Percentiles rank a stretch among this genome's conserved stretches.
These are phyloP conservation scores for Nannizziopsis arthrosporioides DNA, from an alignment of 2,329 filamentous ascomycete species.

Conservation along the genomic window DNA sequence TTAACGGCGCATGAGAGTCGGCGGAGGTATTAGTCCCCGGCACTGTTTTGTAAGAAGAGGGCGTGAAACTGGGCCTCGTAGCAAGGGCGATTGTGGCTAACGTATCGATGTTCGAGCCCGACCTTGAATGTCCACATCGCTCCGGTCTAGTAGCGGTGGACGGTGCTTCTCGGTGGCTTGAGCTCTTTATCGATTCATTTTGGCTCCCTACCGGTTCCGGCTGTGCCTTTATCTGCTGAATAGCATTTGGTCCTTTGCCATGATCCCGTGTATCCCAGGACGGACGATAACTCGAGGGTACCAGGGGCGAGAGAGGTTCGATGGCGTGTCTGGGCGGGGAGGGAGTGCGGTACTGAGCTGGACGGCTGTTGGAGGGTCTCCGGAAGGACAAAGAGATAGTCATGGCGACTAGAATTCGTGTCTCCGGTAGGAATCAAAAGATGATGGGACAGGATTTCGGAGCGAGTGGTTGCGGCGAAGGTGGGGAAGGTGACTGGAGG, in stretches of 20 bases:
- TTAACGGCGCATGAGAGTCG: slow-evolving; percentile 58
- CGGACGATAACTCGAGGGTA: slow-evolving; percentile 22
- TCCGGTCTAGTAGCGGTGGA: background rate
- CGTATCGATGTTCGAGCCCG: slow-evolving; percentile 38
- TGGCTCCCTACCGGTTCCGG: slow-evolving; percentile 13
- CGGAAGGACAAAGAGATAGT: slow-evolving; percentile 31
- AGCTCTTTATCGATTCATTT: background rate
- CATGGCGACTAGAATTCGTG: slow-evolving; percentile 20
- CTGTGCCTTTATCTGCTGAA: slow-evolving; percentile 4
- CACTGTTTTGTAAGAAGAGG: slow-evolving; percentile 37
- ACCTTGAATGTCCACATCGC: slow-evolving; percentile 31
- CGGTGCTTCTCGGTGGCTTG: background rate
- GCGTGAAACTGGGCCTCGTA: slow-evolving; percentile 36
- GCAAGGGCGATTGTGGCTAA: slow-evolving; percentile 42
- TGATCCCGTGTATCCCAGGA: slow-evolving; percentile 18
- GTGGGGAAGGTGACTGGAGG: slow-evolving; percentile 25
- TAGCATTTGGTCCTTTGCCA: slow-evolving; percentile 12
- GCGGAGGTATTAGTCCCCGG: slow-evolving; percentile 68
- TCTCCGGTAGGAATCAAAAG: background rate
- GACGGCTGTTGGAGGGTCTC: slow-evolving; percentile 20
- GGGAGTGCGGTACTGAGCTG: slow-evolving; percentile 36
- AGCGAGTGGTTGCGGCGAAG: slow-evolving; percentile 28
- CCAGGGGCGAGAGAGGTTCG: slow-evolving; percentile 35
- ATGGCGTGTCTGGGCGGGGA: slow-evolving; percentile 38
- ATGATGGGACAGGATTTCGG: background rate